Evolutionary conservation across 768 basidiomycete genomes (phyloP).

Genomic region (Coprinopsis cinerea): DNA sequence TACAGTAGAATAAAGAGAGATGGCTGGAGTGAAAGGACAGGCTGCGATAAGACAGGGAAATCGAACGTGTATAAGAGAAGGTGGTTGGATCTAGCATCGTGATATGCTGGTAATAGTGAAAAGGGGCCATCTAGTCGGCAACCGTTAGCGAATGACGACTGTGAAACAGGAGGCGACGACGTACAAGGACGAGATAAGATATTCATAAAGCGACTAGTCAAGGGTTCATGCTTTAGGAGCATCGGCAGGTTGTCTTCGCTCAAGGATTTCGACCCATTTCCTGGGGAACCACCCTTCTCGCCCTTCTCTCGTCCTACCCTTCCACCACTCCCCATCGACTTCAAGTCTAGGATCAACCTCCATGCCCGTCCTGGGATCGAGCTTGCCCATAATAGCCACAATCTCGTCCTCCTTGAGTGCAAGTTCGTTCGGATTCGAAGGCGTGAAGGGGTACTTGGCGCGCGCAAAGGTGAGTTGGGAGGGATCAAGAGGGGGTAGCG

Average conservation of each 20-base stretch:
- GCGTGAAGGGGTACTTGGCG: constrained; percentile 69
- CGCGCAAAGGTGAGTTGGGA: constrained; percentile 75
- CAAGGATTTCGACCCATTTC: constrained; percentile 75
- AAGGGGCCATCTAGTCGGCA: background rate
- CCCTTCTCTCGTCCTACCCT: constrained; percentile 84
- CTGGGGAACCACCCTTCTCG: constrained; percentile 90
- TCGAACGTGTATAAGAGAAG: background rate
- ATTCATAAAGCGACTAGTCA: background rate
- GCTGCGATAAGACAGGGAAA: background rate
- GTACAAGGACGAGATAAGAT: background rate
- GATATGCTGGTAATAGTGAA: background rate
- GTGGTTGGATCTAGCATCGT: background rate
- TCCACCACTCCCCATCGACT: constrained; percentile 83
- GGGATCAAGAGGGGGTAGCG: constrained; percentile 64
- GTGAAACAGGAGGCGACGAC: background rate
- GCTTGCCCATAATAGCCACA: constrained; percentile 79
- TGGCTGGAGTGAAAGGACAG: background rate
- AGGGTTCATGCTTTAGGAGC: constrained; percentile 14
- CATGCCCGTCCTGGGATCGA: constrained; percentile 58
- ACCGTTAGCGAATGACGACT: background rate
- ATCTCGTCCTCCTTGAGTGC: constrained; percentile 81
- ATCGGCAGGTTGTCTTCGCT: constrained; percentile 28
- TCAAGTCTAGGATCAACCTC: constrained; percentile 59
- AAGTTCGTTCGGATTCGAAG: constrained; percentile 71
- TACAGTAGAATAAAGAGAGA: background rate